phyloP scores from a whole-genome alignment of 108 stramenopile species.

The Cyclotella atomus region DNA sequence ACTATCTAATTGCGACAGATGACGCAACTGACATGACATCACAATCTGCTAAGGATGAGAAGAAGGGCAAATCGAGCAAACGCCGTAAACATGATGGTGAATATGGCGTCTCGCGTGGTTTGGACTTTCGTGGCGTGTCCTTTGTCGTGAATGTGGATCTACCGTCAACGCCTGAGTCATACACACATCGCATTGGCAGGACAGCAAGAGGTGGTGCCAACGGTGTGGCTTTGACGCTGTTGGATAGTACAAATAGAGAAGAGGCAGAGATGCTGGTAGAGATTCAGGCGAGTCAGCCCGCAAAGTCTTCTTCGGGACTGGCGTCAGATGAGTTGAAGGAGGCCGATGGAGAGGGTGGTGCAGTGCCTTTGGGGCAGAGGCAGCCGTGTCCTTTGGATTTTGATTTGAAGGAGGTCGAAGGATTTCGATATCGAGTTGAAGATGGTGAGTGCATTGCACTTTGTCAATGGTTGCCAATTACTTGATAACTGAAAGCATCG shows the following conservation, averaged over 20 bases:
- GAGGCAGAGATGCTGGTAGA: slow-evolving; percentile 60
- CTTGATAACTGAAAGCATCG: no score
- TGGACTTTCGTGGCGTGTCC: slow-evolving; percentile 95
- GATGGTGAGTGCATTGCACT: slow-evolving; percentile 58
- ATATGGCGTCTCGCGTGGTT: slow-evolving; percentile 94
- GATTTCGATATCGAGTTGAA: slow-evolving; percentile 97
- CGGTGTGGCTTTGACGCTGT: slow-evolving; percentile 93
- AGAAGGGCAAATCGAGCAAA: slow-evolving; percentile 52
- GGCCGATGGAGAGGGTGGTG: slow-evolving; percentile 25
- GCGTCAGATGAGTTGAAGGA: slow-evolving; percentile 51
- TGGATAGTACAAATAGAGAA: slow-evolving; percentile 58
- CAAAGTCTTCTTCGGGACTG: slow-evolving; percentile 36
- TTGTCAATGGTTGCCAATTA: no score
- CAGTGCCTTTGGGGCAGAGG: slow-evolving; percentile 28
- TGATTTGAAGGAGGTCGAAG: slow-evolving; percentile 93
- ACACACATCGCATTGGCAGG: slow-evolving; percentile 98
- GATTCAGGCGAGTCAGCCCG: slow-evolving; percentile 88
- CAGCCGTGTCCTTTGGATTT: slow-evolving; percentile 97
- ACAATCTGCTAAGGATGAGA: slow-evolving; percentile 36
- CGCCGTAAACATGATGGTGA: slow-evolving; percentile 70
- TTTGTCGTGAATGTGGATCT: slow-evolving; percentile 98
- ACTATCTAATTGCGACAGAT: slow-evolving; percentile 97
- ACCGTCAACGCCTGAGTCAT: slow-evolving; percentile 86
- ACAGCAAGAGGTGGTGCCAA: slow-evolving; percentile 96
- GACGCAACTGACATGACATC: slow-evolving; percentile 68